Percentiles rank a stretch among this genome's conserved stretches.
These are phyloP conservation scores for Calonectria pteridis DNA, from an alignment of 2,329 filamentous ascomycete genomes.

Conservation along the genomic window DNA sequence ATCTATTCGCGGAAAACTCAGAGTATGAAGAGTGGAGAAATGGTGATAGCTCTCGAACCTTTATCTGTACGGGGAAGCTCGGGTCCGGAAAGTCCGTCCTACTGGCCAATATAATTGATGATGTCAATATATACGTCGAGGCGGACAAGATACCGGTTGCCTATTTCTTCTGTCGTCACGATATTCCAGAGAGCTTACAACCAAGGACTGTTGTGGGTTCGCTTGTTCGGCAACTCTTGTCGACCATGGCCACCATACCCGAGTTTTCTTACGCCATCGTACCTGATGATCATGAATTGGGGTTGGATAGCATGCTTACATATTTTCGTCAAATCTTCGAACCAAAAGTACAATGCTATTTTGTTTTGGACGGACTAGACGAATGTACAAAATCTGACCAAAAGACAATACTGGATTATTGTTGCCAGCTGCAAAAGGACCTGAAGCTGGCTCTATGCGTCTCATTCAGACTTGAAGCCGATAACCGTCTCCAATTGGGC, in stretches of 20 bases:
- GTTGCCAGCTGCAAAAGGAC: neutral
- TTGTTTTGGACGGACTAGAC: slow-evolving; percentile 36
- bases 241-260: neutral
- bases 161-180: slow-evolving; percentile 52
- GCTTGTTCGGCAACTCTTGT: slow-evolving; percentile 52
- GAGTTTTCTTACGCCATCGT: neutral
- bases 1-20: slow-evolving; percentile 29
- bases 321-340: neutral
- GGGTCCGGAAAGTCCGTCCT: slow-evolving; percentile 60
- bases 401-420: neutral
- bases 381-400: slow-evolving; percentile 19
- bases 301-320: neutral
- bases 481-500: neutral
- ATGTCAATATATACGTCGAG: slow-evolving; percentile 44
- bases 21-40: slow-evolving; percentile 39
- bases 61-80: slow-evolving; percentile 55
- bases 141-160: slow-evolving; percentile 24
- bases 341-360: neutral
- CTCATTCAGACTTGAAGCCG: neutral
- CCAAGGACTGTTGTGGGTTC: slow-evolving; percentile 48
- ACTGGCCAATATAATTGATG: slow-evolving; percentile 58
- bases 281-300: neutral
- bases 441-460: slow-evolving; percentile 14
- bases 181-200: slow-evolving; percentile 46
- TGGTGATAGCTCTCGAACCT: slow-evolving; percentile 30